Evolutionary conservation across 2,329 filamentous ascomycete genomes (phyloP).

Genomic region (Escovopsis weberi): DNA sequence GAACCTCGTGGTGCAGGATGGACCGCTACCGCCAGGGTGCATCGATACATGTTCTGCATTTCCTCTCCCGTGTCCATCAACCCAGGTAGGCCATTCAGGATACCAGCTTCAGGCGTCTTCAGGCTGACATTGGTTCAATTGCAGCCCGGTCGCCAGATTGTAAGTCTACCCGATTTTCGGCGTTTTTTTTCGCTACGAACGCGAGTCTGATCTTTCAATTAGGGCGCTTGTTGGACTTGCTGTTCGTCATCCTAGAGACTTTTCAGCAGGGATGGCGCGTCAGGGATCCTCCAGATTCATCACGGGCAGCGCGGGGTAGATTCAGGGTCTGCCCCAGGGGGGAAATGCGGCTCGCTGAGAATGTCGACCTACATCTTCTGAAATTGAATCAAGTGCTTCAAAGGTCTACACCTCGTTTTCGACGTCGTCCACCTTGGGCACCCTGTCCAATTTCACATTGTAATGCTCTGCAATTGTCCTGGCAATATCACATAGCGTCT

Average conservation of each 20-base stretch:
- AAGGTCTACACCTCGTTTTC: constrained; percentile 12
- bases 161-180: not conserved
- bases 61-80: not conserved
- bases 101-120: not conserved
- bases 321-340: too few relatives aligned
- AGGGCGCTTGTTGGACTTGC: not conserved
- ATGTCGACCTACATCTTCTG: too few relatives aligned
- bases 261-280: too few relatives aligned
- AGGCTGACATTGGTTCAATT: not conserved
- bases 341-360: too few relatives aligned
- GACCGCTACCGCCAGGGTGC: not conserved
- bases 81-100: not conserved
- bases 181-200: too few relatives aligned
- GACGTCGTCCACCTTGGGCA: constrained; percentile 16
- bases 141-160: not conserved
- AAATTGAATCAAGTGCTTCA: too few relatives aligned
- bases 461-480: constrained; percentile 13
- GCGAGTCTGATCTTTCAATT: too few relatives aligned
- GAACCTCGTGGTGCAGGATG: not conserved
- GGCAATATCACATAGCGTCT: constrained; percentile 13
- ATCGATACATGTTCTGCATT: not conserved
- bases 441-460: constrained; percentile 9
- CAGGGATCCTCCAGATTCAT: too few relatives aligned
- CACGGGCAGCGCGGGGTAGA: too few relatives aligned
- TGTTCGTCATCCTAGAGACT: not conserved